Evolutionary conservation across 345 rosid genomes (phyloP), one percentile per base, ranked within the genome.

Genomic region (Toxicodendron radicans): DNA sequence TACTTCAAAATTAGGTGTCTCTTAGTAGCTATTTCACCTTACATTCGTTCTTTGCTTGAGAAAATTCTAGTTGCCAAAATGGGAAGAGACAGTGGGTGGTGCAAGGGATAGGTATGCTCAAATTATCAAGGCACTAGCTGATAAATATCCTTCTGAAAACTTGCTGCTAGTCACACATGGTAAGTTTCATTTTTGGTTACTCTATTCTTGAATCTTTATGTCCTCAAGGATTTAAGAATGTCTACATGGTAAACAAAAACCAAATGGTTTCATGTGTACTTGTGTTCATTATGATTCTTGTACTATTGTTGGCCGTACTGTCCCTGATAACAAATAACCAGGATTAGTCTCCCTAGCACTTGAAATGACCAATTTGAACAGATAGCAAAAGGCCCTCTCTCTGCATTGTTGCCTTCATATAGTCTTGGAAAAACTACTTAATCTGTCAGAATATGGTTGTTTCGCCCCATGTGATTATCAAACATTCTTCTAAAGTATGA

Each of bases 91-190:
- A 0, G 76, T 75, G 33, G 54, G 2, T 35, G 81, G 67, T 27
- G 79, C 96, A 10, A 82, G 89, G 78, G 78, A 64, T 13, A 89
- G 96, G 65, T 95, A 86, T 81, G 81, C 77, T 51, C 78, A 83
- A n/a, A 79, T 82, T 27, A 77, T 95, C 4, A 85, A 80, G 72
- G 82, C 87, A 2, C 94, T 93, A 10, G 92, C 94, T 0, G 87
- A 91, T 85, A 89, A 79, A 80, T 89, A 90, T 85, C 97, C 98
- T 54, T 60, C 77, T 41, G 93, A 95, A 68, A 93, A 93, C 73
- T 76, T 95, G 87, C 85, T 91, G 68, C 82, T 95, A 33, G 88
- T 95, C 73, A 87, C 99, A 3, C 99, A 91, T 64, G 99, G 98
- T 91, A 83, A 79, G 76, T 65, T 68, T 75, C 68, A 63, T 58